phyloP scores from a whole-genome alignment of 2,329 filamentous ascomycete genomes.

The Alternaria viburni region DNA sequence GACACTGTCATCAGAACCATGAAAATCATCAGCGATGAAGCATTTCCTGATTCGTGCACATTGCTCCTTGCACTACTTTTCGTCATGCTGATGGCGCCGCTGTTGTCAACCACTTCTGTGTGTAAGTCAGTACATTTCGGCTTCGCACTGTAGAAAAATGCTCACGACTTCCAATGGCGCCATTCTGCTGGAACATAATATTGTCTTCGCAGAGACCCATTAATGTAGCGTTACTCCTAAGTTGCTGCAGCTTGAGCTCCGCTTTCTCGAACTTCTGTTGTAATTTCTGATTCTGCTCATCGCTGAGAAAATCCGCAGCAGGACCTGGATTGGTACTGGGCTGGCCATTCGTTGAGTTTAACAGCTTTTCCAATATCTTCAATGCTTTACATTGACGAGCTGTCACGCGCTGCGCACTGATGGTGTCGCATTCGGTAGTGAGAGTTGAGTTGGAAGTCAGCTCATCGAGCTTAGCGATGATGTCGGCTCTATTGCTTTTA shows the following conservation, averaged over 20 bases:
- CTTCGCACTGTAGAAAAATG: background rate
- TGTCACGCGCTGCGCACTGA: constrained; percentile 29
- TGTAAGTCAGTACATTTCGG: constrained; percentile 2
- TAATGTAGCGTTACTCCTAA: constrained; percentile 36
- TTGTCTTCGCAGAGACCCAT: constrained; percentile 21
- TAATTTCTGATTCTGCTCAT: constrained; percentile 30
- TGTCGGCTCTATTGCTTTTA: constrained; percentile 23
- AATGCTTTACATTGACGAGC: constrained; percentile 29
- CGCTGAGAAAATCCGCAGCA: constrained; percentile 24
- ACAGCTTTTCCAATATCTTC: constrained; percentile 25
- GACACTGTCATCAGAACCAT: background rate
- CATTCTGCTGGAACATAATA: constrained; percentile 5
- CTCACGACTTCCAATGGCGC: constrained; percentile 10
- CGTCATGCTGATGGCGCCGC: constrained; percentile 14
- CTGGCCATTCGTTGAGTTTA: constrained; percentile 29
- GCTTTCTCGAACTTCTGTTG: constrained; percentile 34
- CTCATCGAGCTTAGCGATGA: constrained; percentile 26
- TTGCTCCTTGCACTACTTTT: background rate
- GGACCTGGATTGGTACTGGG: constrained; percentile 19
- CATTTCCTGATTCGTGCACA: no score
- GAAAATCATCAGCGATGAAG: background rate
- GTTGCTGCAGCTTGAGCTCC: constrained; percentile 26
- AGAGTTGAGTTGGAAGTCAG: constrained; percentile 36
- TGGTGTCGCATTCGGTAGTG: constrained; percentile 24
- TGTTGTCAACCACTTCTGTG: constrained; percentile 15